phyloP scores from a whole-genome alignment of 2,329 filamentous ascomycete species.

The Colletotrichum magnum region DNA sequence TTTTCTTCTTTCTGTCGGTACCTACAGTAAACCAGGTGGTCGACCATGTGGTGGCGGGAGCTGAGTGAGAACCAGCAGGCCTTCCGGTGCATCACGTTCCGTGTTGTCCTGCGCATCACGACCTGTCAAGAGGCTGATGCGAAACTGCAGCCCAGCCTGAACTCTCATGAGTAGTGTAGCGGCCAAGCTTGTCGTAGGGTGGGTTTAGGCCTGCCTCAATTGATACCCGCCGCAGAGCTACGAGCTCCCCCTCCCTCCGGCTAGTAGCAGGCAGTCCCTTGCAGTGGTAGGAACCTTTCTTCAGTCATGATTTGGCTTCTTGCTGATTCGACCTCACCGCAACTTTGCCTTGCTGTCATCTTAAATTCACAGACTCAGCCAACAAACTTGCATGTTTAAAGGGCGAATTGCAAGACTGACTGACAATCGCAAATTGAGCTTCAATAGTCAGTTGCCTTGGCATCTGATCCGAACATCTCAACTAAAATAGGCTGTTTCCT shows the following conservation, averaged over 20 bases:
- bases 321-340: no score
- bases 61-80: no score
- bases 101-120: no score
- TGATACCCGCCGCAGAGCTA: conserved; percentile 1
- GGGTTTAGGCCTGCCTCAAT: conserved; percentile 1
- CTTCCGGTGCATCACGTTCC: no score
- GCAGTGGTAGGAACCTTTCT: conserved; percentile 12
- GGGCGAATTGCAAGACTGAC: conserved; percentile 36
- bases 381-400: background rate
- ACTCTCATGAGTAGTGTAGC: background rate
- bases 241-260: conserved; percentile 6
- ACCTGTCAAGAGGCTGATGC: no score
- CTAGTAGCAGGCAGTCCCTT: conserved; percentile 18
- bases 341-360: background rate
- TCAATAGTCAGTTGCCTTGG: background rate
- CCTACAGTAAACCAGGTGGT: background rate
- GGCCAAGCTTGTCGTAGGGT: background rate
- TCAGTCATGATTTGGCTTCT: conserved; percentile 3
- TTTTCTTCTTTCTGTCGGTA: conserved; percentile 10
- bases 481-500: background rate
- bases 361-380: background rate
- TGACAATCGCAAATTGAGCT: background rate
- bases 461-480: background rate
- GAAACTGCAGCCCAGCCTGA: background rate
- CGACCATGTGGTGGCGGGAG: no score